These are phyloP conservation scores for Cryphonectria naterciae DNA, from an alignment of 2,329 filamentous ascomycete species.

Conservation along the genomic window DNA sequence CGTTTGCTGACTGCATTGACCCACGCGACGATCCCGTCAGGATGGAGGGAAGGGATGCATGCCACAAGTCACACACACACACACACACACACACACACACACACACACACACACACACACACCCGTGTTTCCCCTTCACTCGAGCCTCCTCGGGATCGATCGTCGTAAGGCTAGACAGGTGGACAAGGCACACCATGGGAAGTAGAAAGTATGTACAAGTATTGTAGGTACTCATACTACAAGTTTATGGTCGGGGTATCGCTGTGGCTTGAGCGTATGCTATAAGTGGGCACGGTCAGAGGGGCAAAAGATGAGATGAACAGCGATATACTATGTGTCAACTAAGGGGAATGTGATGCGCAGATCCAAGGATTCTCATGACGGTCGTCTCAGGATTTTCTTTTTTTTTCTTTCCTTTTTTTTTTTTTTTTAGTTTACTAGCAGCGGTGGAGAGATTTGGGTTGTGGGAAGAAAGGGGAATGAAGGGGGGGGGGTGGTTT, in stretches of 20 bases:
- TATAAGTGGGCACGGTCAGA: not conserved
- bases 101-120: too few species aligned
- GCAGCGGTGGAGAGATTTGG: not conserved
- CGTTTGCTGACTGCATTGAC: not conserved
- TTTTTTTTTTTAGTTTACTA: not conserved
- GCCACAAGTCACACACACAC: not conserved
- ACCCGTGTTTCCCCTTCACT: too few species aligned
- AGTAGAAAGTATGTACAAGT: not conserved
- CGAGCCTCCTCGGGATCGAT: not conserved
- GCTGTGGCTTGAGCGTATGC: not conserved
- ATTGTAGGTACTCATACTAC: not conserved
- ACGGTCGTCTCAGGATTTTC: not conserved
- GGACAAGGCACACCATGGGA: not conserved
- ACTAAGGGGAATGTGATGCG: slow-evolving; percentile 1
- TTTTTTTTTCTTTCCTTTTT: not conserved
- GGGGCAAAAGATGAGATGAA: slow-evolving; percentile 5
- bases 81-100: too few species aligned
- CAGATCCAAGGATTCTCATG: not conserved
- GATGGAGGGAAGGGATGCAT: not conserved
- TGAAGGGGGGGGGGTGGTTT: not conserved
- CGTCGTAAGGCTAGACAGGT: slow-evolving; percentile 12
- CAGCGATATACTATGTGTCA: not conserved
- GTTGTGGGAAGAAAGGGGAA: not conserved
- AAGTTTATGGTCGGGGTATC: not conserved
- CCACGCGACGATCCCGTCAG: not conserved